These are phyloP conservation scores for Podila verticillata DNA, from an alignment of 192 early-diverging fungal species.

Conservation along the genomic window DNA sequence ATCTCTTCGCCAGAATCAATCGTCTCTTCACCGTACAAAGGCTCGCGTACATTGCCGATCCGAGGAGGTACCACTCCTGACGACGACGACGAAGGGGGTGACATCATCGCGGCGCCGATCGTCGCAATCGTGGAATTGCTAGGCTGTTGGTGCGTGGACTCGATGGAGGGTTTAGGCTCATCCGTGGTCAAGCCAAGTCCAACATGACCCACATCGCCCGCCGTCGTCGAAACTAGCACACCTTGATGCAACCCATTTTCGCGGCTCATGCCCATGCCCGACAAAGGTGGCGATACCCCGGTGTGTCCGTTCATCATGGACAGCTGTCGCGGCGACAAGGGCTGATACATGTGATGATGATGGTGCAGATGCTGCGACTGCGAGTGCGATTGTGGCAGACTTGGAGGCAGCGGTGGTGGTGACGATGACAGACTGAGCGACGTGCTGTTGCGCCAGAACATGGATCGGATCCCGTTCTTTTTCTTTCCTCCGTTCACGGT, in stretches of 20 bases:
- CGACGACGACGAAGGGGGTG: not conserved
- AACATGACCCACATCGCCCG: too few relatives aligned
- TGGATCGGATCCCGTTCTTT: conserved; percentile 24
- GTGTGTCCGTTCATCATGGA: conserved; percentile 22
- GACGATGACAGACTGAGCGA: conserved; percentile 31
- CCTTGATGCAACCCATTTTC: too few relatives aligned
- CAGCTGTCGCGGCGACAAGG: conserved; percentile 7
- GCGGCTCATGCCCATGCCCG: not conserved
- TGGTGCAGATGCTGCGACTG: not conserved
- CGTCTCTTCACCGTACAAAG: conserved; percentile 63
- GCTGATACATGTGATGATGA: not conserved
- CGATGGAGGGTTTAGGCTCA: too few relatives aligned
- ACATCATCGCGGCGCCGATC: conserved; percentile 10
- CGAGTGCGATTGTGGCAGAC: not conserved
- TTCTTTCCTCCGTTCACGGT: conserved; percentile 11
- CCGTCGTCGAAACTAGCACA: too few relatives aligned
- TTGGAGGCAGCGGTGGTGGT: not conserved
- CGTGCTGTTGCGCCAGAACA: conserved; percentile 43
- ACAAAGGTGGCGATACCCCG: not conserved
- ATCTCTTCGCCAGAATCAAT: conserved; percentile 83
- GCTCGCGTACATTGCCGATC: conserved; percentile 5
- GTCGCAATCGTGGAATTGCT: not conserved
- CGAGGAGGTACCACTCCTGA: not conserved
- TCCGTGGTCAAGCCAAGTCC: too few relatives aligned
- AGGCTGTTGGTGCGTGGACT: not conserved